Evolutionary conservation across 2,329 filamentous ascomycete genomes (phyloP), one percentile per base, ranked within the genome.

Genomic region (Sarocladium oryzae): DNA sequence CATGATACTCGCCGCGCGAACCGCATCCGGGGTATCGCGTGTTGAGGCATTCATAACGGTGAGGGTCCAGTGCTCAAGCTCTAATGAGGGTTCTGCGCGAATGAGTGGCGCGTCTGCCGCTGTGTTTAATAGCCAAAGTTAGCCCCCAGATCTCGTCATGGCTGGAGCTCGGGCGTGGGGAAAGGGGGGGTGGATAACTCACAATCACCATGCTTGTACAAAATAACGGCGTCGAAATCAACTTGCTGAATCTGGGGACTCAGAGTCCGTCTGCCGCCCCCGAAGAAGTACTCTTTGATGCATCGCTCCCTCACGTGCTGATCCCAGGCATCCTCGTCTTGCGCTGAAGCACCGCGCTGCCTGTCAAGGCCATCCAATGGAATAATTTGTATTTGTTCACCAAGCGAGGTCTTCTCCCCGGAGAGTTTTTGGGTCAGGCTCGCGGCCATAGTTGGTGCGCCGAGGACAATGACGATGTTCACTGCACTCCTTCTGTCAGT

Each of bases 211-310:
- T 86, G 74, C 56, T 79, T 82, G 72, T 88, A 96, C 38, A 97
- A 78, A 2, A 81, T 76, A 35, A 96, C 66, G 8, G 84, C 81
- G 53, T 82, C 77, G 63, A 90, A 93, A 55, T 89, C 85, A 4
- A 95, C 81, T 53, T 87, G 86, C 61, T 95, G 89, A 6, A 89
- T 95, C 60, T 91, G 87, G 0, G 93, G 93, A 41, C 88, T 93
- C 2, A 99, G 74, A 0, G 88, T 86, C 53, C 86, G 80, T 55
- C 82, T 84, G 1, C 78, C 69, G 56, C 88, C 86, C 9, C 93
- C 93, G 64, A 96, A 99, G 72, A 99, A 99, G 68, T 99, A 99
- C 59, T 91, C 86, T 57, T 87, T 86, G 50, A 96, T 90, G 49
- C 87, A 80, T 0, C 86, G 81, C 61, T 95, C 88, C 40, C 87